Base-by-base conservation (phyloP, 2,329 filamentous ascomycete genomes). In the Sporothrix mexicana region DNA sequence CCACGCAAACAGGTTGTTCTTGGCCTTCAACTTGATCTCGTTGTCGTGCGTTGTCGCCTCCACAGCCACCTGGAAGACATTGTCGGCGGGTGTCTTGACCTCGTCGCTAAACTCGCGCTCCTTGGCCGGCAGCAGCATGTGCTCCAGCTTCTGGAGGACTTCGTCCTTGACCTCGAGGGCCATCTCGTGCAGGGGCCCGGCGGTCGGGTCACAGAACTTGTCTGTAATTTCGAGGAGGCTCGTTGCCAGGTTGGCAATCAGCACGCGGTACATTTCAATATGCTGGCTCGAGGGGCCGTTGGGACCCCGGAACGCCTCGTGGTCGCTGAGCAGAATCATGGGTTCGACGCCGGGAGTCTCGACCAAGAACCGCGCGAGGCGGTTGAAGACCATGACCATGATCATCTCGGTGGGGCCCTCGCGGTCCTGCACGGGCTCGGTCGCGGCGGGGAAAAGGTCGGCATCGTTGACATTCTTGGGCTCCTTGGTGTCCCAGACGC, bases 401-500 rank as follows among this genome's bases (percentile, higher is more conserved):
- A 87, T 85, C 88, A 90, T 90, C 74, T 90, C 88, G 0, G 88
- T 90, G 2, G 88, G 87, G 0, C 87, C 87, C 1, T 88, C 86
- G 23, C 84, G 84, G 13, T 86, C 81, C 59, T 84, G 82, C 1
- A 88, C 78, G 0, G 86, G 84, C 71, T 87, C 84, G 8, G 82
- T 84, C 47, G 87, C 86, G 2, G 83, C 83, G 0, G 87, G 87
- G 73, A 85, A 86, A 0, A 91, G 80, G 74, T 90, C 88, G 25
- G 84, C 83, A 75, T 91, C 88, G 78, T 89, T 88, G 72, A 90
- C 80, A 74, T 90, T 90, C 66, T 82, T 82, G 6, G 88, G 88
- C 74, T 82, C 79, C 77, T 86, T 86, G 5, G 88, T 88, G 73
- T 89, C 85, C 85, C 87, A 89, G 55, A 82, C 82, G n/a, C 81